These are phyloP conservation scores for Phytophthora uliginosa DNA, from an alignment of 352 stramenopile genomes.

Conservation along the genomic window DNA sequence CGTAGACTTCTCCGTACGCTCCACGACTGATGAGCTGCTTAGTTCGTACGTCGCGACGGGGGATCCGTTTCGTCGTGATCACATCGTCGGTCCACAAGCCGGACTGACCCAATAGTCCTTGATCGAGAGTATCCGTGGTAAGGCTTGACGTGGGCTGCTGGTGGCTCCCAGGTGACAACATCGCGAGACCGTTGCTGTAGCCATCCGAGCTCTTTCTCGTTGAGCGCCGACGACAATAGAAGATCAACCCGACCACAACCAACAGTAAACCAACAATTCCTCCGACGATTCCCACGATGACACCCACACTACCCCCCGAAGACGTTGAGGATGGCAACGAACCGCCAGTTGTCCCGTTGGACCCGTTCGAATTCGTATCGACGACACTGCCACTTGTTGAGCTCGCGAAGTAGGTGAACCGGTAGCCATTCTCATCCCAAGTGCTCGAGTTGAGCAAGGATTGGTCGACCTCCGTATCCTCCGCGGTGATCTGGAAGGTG, in stretches of 20 bases:
- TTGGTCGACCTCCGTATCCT: neutral
- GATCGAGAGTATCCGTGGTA: neutral
- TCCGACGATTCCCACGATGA: neutral
- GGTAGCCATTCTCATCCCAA: neutral
- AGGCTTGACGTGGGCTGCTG: conserved; percentile 1
- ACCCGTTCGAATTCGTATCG: neutral
- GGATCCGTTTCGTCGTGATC: conserved; percentile 32
- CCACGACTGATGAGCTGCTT: conserved; percentile 32
- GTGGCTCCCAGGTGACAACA: neutral
- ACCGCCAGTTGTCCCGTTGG: neutral
- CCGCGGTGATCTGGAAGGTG: neutral
- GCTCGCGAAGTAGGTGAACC: neutral
- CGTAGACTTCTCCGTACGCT: conserved; percentile 54
- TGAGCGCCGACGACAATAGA: neutral
- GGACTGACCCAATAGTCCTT: neutral
- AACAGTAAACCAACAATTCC: neutral
- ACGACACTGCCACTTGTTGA: neutral
- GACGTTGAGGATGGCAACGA: neutral
- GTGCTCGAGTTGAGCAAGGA: neutral
- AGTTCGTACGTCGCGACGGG: conserved; percentile 21
- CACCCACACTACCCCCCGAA: neutral
- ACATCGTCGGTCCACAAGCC: conserved; percentile 30
- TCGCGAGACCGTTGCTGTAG: neutral
- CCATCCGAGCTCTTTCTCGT: neutral
- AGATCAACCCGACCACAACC: neutral